phyloP scores from a whole-genome alignment of 106 monocot species.

The Dioscorea dumetorum region DNA sequence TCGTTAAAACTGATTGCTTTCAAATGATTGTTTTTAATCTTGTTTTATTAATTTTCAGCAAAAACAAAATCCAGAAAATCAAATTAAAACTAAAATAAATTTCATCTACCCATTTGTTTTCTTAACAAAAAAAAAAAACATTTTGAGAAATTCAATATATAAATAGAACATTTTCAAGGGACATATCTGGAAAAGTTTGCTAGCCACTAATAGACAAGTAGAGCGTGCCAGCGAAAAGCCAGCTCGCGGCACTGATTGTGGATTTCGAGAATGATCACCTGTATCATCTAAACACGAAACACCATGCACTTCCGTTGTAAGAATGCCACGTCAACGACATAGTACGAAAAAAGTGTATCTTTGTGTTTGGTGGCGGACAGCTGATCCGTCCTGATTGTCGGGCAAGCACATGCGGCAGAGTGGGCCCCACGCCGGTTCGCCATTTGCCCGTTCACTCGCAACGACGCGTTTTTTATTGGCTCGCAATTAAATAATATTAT shows the following conservation, averaged over 20 bases:
- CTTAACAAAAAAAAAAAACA: too few species aligned
- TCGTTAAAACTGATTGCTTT: too few species aligned
- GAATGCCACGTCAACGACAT: neutral
- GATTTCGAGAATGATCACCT: neutral
- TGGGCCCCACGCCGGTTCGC: neutral
- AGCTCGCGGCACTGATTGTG: constrained; percentile 6
- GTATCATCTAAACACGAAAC: neutral
- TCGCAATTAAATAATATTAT: neutral
- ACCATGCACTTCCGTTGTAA: neutral
- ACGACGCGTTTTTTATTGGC: neutral
- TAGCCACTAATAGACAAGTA: too few species aligned
- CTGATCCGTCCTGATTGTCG: neutral
- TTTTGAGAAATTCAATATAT: too few species aligned
- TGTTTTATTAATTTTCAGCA: too few species aligned
- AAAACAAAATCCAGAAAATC: too few species aligned
- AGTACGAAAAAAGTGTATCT: too few species aligned
- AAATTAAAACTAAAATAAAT: too few species aligned
- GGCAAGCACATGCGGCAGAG: neutral
- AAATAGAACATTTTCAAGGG: too few species aligned
- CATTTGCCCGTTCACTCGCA: neutral
- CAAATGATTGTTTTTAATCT: too few species aligned
- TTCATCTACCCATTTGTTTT: too few species aligned
- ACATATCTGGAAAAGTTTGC: neutral
- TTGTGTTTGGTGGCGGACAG: too few species aligned
- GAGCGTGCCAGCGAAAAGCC: constrained; percentile 1